A percentile compares a stretch with the other conserved stretches of the same genome.
Evolutionary conservation across 176 grass and related monocot species (phyloP).

Genomic region (Oryza rufipogon): DNA sequence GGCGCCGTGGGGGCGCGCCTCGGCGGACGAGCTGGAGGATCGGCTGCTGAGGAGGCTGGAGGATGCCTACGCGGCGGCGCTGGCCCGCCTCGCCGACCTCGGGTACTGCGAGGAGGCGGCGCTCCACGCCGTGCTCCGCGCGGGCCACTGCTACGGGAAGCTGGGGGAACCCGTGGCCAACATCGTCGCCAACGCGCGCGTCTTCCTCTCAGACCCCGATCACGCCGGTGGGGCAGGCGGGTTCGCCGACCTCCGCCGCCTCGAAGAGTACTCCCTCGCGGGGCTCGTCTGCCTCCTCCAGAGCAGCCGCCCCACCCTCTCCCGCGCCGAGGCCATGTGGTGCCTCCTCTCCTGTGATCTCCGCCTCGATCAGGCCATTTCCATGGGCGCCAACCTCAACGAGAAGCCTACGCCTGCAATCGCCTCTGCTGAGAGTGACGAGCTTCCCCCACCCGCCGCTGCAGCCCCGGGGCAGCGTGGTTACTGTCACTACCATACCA

Average conservation of each 20-base stretch:
- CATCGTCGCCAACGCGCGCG: constrained; percentile 72
- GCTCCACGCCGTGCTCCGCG: constrained; percentile 74
- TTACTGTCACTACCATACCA: constrained; percentile 28
- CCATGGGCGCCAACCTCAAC: constrained; percentile 40
- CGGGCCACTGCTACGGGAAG: constrained; percentile 80
- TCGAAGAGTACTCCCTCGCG: constrained; percentile 88
- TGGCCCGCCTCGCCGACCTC: constrained; percentile 58
- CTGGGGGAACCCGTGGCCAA: constrained; percentile 70
- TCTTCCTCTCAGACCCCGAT: constrained; percentile 56
- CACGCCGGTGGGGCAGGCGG: constrained; percentile 32
- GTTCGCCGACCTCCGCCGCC: constrained; percentile 80
- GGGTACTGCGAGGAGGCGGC: constrained; percentile 69
- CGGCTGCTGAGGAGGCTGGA: constrained; percentile 77
- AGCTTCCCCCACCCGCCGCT: neutral
- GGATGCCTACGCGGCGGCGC: constrained; percentile 78
- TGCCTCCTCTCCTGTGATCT: constrained; percentile 90
- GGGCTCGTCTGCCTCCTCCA: constrained; percentile 89
- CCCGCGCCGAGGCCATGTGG: constrained; percentile 90
- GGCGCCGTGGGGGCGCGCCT: constrained; percentile 55
- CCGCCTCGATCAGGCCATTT: constrained; percentile 71
- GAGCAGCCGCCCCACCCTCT: constrained; percentile 65
- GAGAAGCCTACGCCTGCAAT: constrained; percentile 7
- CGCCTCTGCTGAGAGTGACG: constrained; percentile 7
- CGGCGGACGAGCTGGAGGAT: constrained; percentile 75
- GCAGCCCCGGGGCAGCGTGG: constrained; percentile 17